Evolutionary conservation across 768 basidiomycete genomes (phyloP), one percentile per base, ranked within the genome.

Genomic region (Kwoniella sp.): DNA sequence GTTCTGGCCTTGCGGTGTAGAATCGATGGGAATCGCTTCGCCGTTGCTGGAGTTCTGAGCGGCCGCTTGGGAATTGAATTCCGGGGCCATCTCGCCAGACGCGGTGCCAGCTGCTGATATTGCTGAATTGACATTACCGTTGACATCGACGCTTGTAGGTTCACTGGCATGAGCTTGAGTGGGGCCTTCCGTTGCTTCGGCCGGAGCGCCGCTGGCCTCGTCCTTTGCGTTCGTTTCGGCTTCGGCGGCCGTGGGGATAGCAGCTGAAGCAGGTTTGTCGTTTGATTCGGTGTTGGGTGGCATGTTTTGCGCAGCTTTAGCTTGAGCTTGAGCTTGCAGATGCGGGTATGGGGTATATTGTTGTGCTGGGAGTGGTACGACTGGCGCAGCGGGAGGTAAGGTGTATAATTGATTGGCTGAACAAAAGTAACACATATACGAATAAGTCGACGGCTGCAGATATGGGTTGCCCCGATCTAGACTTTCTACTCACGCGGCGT

Each of bases 401-500:
- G 63, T 64, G 46, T 64, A 68, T 9, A 68, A 29, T 46, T 56
- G 55, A 54, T 67, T 67, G 10, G 65, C 65, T 67, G 33, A 8
- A 22, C 8, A 6, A 13, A 13, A 6, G 33, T 33, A 33, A 33
- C 33, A 33, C n/a, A 24, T 21, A 26, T 25, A 37, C 36, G 44
- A 22, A 33, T n/a, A n/a, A n/a, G n/a, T n/a, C n/a, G n/a, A n/a
- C n/a, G n/a, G n/a, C n/a, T n/a, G n/a, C n/a, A n/a, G n/a, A n/a
- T n/a, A n/a, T n/a, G n/a, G n/a, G n/a, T n/a, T n/a, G n/a, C n/a
- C n/a, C n/a, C n/a, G n/a, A n/a, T n/a, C n/a, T n/a, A n/a, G n/a
- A n/a, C n/a, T n/a, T n/a, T n/a, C 55, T 26, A 69, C 71, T 68
- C 29, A 77, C 75, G 75, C 26, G 73, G 70, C 37, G 64, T 70